Evolutionary conservation across 2,329 filamentous ascomycete species (phyloP).

Genomic region (Exserohilum rostratum): DNA sequence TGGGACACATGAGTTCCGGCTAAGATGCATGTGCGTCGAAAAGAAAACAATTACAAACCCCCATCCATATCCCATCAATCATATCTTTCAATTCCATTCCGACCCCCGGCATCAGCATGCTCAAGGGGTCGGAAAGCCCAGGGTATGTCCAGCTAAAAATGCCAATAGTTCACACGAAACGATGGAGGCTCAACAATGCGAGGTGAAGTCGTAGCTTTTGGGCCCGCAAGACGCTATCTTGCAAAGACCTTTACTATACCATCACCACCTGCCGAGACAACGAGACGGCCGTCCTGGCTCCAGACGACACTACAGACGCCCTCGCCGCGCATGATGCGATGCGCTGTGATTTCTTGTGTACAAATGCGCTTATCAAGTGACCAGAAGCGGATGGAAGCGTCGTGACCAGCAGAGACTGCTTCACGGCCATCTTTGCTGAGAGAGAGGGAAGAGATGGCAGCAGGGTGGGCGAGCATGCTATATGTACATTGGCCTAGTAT

Average conservation of each 20-base stretch:
- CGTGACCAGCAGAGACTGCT: conserved; percentile 93
- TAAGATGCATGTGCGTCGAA: conserved; percentile 7
- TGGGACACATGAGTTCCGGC: neutral
- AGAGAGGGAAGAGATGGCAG: conserved; percentile 88
- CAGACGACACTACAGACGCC: conserved; percentile 93
- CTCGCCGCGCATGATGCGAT: conserved; percentile 93
- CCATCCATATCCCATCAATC: conserved; percentile 22
- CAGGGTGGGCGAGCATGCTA: conserved; percentile 95
- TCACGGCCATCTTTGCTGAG: conserved; percentile 92
- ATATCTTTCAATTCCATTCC: conserved; percentile 9
- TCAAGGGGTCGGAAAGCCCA: conserved; percentile 5
- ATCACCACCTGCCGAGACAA: conserved; percentile 92
- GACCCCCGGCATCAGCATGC: conserved; percentile 3
- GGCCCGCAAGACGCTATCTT: conserved; percentile 31
- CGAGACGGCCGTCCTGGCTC: conserved; percentile 93
- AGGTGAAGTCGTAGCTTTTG: conserved; percentile 14
- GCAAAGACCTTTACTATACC: conserved; percentile 91
- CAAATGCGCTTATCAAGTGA: conserved; percentile 93
- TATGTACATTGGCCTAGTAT: conserved; percentile 93
- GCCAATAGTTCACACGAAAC: conserved; percentile 21
- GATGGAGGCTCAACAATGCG: conserved; percentile 8
- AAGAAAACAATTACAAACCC: conserved; percentile 21
- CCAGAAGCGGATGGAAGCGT: conserved; percentile 96
- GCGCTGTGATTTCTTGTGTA: conserved; percentile 91
- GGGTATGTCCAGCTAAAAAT: conserved; percentile 31